Evolutionary conservation across 2,329 filamentous ascomycete genomes (phyloP).

Genomic region (Penicillium paneum): DNA sequence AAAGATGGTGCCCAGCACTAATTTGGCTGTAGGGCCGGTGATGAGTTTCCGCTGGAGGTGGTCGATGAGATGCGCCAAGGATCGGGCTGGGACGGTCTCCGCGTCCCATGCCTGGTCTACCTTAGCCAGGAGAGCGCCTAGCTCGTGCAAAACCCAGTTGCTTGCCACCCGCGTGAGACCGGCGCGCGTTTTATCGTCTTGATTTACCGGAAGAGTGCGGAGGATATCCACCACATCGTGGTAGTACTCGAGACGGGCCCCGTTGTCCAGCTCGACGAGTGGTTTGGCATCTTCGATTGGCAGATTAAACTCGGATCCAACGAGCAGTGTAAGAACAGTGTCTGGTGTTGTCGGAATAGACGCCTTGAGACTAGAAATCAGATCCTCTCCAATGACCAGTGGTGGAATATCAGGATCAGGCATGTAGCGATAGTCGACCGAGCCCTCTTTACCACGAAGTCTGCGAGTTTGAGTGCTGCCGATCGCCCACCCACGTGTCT

Average conservation of each 20-base stretch:
- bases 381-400: conserved; percentile 67
- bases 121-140: conserved; percentile 61
- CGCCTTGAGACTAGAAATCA: conserved; percentile 61
- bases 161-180: conserved; percentile 50
- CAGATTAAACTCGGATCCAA: conserved; percentile 61
- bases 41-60: conserved; percentile 45
- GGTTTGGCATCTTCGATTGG: conserved; percentile 80
- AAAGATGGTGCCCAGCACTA: conserved; percentile 56
- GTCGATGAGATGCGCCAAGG: conserved; percentile 47
- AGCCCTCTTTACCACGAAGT: conserved; percentile 88
- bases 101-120: conserved; percentile 48
- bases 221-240: conserved; percentile 44
- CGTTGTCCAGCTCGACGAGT: conserved; percentile 71
- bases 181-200: conserved; percentile 26
- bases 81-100: conserved; percentile 39
- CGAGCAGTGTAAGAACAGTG: conserved; percentile 61
- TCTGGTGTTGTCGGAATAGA: conserved; percentile 73
- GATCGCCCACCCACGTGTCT: conserved; percentile 90
- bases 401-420: conserved; percentile 88
- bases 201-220: conserved; percentile 25
- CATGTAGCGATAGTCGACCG: conserved; percentile 98
- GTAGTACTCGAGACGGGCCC: conserved; percentile 78
- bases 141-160: conserved; percentile 74
- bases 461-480: conserved; percentile 77
- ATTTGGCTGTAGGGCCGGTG: conserved; percentile 58